phyloP scores from a whole-genome alignment of 805 yeast genomes.

The Nakazawaea ambrosiae region DNA sequence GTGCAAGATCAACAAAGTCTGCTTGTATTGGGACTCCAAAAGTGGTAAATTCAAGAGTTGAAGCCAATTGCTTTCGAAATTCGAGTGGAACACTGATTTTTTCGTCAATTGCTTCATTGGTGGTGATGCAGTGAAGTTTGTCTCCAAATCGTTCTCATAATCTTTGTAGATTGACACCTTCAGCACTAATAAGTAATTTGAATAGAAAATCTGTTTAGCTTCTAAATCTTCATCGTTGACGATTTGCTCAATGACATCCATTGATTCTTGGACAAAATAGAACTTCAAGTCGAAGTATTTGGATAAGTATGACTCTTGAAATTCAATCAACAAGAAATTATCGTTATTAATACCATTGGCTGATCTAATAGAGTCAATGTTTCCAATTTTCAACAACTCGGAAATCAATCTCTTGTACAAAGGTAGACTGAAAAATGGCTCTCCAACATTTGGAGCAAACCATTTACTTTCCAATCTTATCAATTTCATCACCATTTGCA shows the following conservation, averaged over 20 bases:
- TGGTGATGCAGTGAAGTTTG: conserved; percentile 35
- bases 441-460: conserved; percentile 41
- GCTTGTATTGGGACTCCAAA: conserved; percentile 53
- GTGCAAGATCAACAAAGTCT: conserved; percentile 64
- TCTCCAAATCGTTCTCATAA: conserved; percentile 26
- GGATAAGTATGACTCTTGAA: conserved; percentile 44
- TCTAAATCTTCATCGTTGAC: conserved; percentile 8
- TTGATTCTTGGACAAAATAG: conserved; percentile 50
- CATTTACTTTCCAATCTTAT: conserved; percentile 47
- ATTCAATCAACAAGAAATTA: conserved; percentile 46
- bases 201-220: conserved; percentile 21
- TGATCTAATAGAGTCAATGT: background rate
- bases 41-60: conserved; percentile 44
- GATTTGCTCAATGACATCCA: conserved; percentile 16
- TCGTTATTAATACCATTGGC: conserved; percentile 3
- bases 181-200: conserved; percentile 34
- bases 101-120: conserved; percentile 31
- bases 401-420: conserved; percentile 37
- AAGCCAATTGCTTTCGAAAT: conserved; percentile 68
- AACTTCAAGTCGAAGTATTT: conserved; percentile 73
- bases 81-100: conserved; percentile 41
- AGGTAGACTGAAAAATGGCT: conserved; percentile 57
- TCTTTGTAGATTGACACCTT: conserved; percentile 23
- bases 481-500: conserved; percentile 51
- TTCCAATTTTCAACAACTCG: conserved; percentile 18